Conservation (phyloP, 2,329 filamentous ascomycete genomes). For the Emergomyces africanus region DNA sequence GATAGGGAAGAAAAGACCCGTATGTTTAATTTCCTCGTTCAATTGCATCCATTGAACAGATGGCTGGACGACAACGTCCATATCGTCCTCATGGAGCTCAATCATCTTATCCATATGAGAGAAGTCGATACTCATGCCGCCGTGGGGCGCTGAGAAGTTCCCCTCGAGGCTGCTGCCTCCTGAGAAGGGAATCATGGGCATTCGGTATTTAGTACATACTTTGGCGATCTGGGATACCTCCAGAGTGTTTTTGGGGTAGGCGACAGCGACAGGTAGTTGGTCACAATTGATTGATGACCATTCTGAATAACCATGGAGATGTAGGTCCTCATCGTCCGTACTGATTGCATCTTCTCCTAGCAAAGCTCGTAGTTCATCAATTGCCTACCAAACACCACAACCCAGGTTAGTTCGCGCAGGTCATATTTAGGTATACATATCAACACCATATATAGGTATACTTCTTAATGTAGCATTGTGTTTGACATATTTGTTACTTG, state of each 20-base stretch:
- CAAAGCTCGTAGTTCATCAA: slow-evolving; percentile 38
- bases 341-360: slow-evolving; percentile 49
- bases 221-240: slow-evolving; percentile 53
- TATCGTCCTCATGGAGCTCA: slow-evolving; percentile 68
- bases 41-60: slow-evolving; percentile 86
- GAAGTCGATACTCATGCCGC: slow-evolving; percentile 84
- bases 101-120: slow-evolving; percentile 74
- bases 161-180: slow-evolving; percentile 79
- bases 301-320: slow-evolving; percentile 54
- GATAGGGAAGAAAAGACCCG: slow-evolving; percentile 78
- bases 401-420: background rate
- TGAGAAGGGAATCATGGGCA: slow-evolving; percentile 79
- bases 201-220: slow-evolving; percentile 62
- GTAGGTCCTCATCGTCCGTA: slow-evolving; percentile 51
- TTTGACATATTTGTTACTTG: background rate
- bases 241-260: slow-evolving; percentile 50
- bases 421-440: background rate
- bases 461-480: background rate
- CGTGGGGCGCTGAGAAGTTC: slow-evolving; percentile 77
- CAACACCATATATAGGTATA: background rate
- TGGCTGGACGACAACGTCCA: slow-evolving; percentile 88
- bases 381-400: slow-evolving; percentile 32
- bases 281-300: slow-evolving; percentile 58
- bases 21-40: slow-evolving; percentile 60
- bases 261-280: slow-evolving; percentile 50